These are phyloP conservation scores for Diaporthe ilicicola DNA, from an alignment of 2,329 filamentous ascomycete species.

Conservation along the genomic window DNA sequence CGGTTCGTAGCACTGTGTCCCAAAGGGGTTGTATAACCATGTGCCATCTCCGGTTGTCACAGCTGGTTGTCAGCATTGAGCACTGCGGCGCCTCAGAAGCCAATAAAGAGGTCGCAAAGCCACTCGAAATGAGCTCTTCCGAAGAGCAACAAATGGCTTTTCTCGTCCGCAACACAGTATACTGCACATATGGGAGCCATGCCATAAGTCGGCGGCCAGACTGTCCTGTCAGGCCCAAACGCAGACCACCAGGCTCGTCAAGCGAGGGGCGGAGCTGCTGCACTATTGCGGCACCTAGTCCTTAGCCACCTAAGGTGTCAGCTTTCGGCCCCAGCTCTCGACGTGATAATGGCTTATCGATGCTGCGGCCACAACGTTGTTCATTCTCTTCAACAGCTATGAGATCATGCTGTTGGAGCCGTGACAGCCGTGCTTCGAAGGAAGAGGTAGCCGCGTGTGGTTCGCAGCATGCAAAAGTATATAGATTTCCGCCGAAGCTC, in stretches of 20 bases:
- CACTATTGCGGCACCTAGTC: not conserved
- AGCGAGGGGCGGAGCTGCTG: constrained; percentile 22
- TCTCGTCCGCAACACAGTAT: not conserved
- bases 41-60: not conserved
- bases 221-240: not conserved
- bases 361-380: not conserved
- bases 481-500: not conserved
- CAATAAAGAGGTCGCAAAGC: not conserved
- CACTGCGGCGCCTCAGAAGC: not conserved
- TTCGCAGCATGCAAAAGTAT: not conserved
- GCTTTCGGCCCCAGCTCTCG: not conserved
- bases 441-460: constrained; percentile 14
- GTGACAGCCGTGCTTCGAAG: not conserved
- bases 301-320: constrained; percentile 1
- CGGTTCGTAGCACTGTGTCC: not conserved
- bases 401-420: constrained; percentile 1
- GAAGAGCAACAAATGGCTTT: constrained; percentile 16
- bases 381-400: not conserved
- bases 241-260: not conserved
- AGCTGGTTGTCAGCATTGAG: not conserved
- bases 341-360: not conserved
- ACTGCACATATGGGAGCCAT: not conserved
- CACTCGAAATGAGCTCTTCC: not conserved
- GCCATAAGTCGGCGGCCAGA: too few species aligned
- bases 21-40: not conserved